Evolutionary conservation across 176 grass and related monocot genomes (phyloP).

Genomic region (Oryza rufipogon): DNA sequence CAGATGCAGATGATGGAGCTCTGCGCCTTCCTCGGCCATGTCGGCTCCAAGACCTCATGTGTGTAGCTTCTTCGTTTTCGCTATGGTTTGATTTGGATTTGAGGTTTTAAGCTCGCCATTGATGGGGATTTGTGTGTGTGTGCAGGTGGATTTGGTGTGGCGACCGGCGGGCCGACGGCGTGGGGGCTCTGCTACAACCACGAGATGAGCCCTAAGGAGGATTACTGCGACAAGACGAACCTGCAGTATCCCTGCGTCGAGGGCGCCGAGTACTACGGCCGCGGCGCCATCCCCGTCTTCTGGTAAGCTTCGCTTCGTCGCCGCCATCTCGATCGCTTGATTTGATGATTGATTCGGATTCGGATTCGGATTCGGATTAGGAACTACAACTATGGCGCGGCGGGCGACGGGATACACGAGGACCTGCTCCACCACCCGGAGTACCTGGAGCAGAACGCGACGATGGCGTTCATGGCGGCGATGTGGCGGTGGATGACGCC

Average conservation of each 20-base stretch:
- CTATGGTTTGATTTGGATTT: no score
- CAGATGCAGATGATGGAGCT: conserved; percentile 93
- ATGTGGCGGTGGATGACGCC: conserved; percentile 98
- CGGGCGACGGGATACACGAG: conserved; percentile 55
- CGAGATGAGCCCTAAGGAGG: conserved; percentile 68
- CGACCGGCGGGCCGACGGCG: conserved; percentile 70
- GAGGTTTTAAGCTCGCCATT: not conserved
- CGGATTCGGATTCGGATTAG: conserved; percentile 27
- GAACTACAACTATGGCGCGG: conserved; percentile 86
- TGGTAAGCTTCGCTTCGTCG: conserved; percentile 31
- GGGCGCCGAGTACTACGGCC: conserved; percentile 83
- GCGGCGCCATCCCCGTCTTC: conserved; percentile 79
- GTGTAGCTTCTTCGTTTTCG: not conserved
- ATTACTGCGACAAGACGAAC: conserved; percentile 65
- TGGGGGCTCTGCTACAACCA: conserved; percentile 93
- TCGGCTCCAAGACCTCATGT: conserved; percentile 85
- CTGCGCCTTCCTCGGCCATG: conserved; percentile 87
- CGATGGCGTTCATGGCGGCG: conserved; percentile 78
- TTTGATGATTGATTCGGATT: not conserved
- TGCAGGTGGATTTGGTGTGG: conserved; percentile 74
- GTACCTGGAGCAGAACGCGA: conserved; percentile 91
- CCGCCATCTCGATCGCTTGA: no score
- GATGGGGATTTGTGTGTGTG: not conserved
- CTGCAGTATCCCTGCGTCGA: conserved; percentile 68
- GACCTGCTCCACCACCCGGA: conserved; percentile 87